A percentile compares a stretch with the other conserved stretches of the same genome.
phyloP scores from a whole-genome alignment of 345 rosid genomes.

The Erodium maritimum region DNA sequence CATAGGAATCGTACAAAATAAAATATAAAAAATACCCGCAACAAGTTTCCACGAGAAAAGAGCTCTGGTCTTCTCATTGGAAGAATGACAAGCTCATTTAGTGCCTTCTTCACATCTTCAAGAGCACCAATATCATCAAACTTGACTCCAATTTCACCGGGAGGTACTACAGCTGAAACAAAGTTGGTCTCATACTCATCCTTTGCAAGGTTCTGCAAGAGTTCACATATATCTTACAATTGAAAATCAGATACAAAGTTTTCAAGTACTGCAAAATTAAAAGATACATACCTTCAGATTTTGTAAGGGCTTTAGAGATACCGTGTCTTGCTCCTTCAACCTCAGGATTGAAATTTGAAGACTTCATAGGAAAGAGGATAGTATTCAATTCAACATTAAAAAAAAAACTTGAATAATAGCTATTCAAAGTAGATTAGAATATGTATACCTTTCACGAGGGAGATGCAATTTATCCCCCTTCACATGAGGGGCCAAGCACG shows the following conservation, averaged over 20 bases:
- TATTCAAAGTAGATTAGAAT: background rate
- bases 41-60: slow-evolving; percentile 16
- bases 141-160: slow-evolving; percentile 75
- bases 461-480: slow-evolving; percentile 58
- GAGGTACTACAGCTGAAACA: slow-evolving; percentile 83
- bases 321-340: slow-evolving; percentile 68
- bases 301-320: slow-evolving; percentile 53
- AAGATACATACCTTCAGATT: slow-evolving; percentile 57
- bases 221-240: slow-evolving; percentile 14
- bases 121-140: slow-evolving; percentile 92
- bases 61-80: slow-evolving; percentile 85
- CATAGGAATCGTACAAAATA: background rate
- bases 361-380: slow-evolving; percentile 38
- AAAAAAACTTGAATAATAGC: background rate
- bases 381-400: slow-evolving; percentile 12
- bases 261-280: slow-evolving; percentile 1
- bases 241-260: slow-evolving; percentile 5
- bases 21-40: background rate
- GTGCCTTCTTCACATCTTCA: slow-evolving; percentile 78
- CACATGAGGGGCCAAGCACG: slow-evolving; percentile 48
- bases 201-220: slow-evolving; percentile 69
- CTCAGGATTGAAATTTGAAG: slow-evolving; percentile 72
- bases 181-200: slow-evolving; percentile 87
- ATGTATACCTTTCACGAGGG: slow-evolving; percentile 79
- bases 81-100: slow-evolving; percentile 88